These are phyloP conservation scores for Penicillium sp. DNA, from an alignment of 2,329 filamentous ascomycete genomes.

Conservation along the genomic window DNA sequence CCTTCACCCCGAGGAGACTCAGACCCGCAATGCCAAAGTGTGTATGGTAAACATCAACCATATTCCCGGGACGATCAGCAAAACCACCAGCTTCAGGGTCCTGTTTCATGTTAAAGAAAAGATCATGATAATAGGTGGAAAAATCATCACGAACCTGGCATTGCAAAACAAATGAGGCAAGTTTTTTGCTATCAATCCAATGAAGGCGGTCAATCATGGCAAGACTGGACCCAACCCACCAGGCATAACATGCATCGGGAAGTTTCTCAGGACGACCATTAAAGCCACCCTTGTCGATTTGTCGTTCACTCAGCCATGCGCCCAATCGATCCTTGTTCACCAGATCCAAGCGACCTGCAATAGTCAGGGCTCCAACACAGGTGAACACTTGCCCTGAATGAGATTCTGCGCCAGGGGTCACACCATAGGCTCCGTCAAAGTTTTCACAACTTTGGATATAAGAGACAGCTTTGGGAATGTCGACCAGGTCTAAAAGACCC, in stretches of 20 bases:
- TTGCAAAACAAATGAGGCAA: conserved; percentile 78
- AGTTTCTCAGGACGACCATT: conserved; percentile 95
- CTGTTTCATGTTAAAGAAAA: conserved; percentile 38
- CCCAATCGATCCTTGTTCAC: conserved; percentile 82
- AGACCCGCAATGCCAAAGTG: conserved; percentile 85
- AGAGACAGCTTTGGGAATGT: conserved; percentile 77
- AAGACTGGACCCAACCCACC: conserved; percentile 95
- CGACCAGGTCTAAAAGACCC: conserved; percentile 69
- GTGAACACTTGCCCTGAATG: conserved; percentile 96
- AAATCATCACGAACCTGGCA: conserved; percentile 65
- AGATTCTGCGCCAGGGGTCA: conserved; percentile 86
- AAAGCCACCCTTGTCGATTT: conserved; percentile 81
- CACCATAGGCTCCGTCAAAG: conserved; percentile 92
- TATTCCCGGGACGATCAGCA: conserved; percentile 86
- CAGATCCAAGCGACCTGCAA: conserved; percentile 78
- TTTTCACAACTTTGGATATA: conserved; percentile 85
- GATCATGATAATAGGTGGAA: neutral
- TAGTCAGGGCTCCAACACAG: conserved; percentile 83
- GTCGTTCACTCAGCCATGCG: conserved; percentile 90
- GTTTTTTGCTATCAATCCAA: conserved; percentile 86
- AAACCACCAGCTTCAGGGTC: conserved; percentile 83
- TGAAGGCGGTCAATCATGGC: conserved; percentile 85
- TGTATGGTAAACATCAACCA: conserved; percentile 98
- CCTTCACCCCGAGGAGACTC: conserved; percentile 78
- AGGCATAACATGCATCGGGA: conserved; percentile 97